Base-by-base conservation (phyloP, 1,139 yeast species). In the Candida tunisiensis region DNA sequence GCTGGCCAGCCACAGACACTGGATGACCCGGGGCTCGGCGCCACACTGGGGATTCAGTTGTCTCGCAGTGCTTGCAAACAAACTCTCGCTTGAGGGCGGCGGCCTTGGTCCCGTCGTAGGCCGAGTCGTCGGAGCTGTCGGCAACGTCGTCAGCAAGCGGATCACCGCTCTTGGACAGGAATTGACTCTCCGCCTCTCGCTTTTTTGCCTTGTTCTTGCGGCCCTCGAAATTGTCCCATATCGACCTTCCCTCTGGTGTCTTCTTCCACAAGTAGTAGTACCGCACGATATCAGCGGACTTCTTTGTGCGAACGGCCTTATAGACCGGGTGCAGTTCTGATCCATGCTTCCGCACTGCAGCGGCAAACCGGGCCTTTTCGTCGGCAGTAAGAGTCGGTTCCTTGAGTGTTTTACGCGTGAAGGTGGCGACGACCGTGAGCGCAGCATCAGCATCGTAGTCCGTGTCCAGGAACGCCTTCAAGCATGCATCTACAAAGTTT, bases 221-320 rank as follows among this genome's bases (percentile, higher is more conserved):
- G 1, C 92, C 92, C 33, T 71, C 74, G 41, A 57, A 79, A 42
- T 74, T 74, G 20, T 82, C 94, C 93, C 95, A 82, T 10, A 79
- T 77, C 27, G 53, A 45, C 36, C 65, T 69, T 0, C 96, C 96
- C 30, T 62, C 62, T 17, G 65, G 57, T 0, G 94, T 74, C 48
- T 85, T 85, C 49, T 85, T 85, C 96, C 96, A 85, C 28, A 78
- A 55, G 42, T 85, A 85, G 44, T 80, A 85, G 45, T 65, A 85
- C 29, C 94, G 53, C 1, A 85, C 95, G 35, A 83, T 63, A 71
- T 74, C 78, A 0, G 85, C 65, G 29, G 71, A 57, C 0, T 80
- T 59, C 38, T 78, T 91, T 0, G 83, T 62, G 23, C 64, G 64
- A 5, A 85, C 91, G 35, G 62, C 65, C 42, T 71, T 66, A 38